Base-by-base conservation (phyloP, 768 basidiomycete species). In the Baorangia bicolor region DNA sequence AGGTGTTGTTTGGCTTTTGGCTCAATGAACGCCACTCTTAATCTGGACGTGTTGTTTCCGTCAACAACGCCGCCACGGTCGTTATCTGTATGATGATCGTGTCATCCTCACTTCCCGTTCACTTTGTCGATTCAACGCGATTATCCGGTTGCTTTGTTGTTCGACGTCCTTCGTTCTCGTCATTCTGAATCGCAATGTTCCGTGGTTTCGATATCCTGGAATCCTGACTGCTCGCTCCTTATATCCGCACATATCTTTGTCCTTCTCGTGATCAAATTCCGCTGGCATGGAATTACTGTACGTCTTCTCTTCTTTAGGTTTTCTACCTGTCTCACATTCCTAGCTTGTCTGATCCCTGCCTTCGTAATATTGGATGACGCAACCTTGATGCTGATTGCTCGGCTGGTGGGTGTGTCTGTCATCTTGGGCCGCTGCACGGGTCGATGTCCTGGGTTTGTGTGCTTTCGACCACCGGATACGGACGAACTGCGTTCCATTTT, bases 271-370 rank as follows among this genome's bases (percentile, higher is more conserved):
- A 42, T 9, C 4, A 21, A 31, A 31, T 42, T 59, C 51, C 20
- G 37, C 38, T 21, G 42, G 16, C 18, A 13, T 50, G 39, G 21
- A 28, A 48, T n/a, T n/a, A 11, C 13, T 56, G 64, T 65, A 50
- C 23, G 56, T 58, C 9, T 37, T 56, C 8, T 14, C 27, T 11
- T 37, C 20, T 35, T 30, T 44, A n/a, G 12, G 20, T 21, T 33
- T 39, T 40, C 12, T 21, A 30, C 3, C 6, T 31, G 8, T 34
- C 57, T 64, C 34, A 61, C 30, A n/a, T 52, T 44, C 23, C 23
- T 45, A 67, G 62, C 25, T 39, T 37, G 13, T 31, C n/a, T 28
- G 20, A 13, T 53, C 14, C 7, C 28, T 27, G 28, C 21, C 2
- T 37, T 28, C 33, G 7, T 45, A 18, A 38, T 21, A 28, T 25